A percentile compares a stretch with the other conserved stretches of the same genome.
Evolutionary conservation across 2,329 filamentous ascomycete genomes (phyloP).

Genomic region (Epichloe sibirici): DNA sequence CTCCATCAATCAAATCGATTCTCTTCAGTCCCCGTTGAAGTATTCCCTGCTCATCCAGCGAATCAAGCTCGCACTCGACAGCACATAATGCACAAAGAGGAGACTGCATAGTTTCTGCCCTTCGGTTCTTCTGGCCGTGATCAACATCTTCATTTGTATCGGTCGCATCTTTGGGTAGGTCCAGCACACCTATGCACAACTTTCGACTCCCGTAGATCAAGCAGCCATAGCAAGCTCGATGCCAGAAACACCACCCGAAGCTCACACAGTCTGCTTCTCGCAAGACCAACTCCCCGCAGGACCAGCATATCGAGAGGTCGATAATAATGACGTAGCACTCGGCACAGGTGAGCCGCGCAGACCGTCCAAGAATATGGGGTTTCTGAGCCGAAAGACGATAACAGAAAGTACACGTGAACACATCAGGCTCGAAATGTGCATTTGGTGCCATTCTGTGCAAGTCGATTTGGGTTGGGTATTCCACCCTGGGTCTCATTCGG

Average conservation of each 20-base stretch:
- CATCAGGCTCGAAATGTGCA: neutral
- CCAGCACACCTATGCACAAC: conserved; percentile 22
- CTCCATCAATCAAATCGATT: conserved; percentile 32
- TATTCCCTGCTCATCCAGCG: conserved; percentile 17
- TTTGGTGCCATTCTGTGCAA: neutral
- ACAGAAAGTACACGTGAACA: conserved; percentile 46
- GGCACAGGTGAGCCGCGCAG: conserved; percentile 35
- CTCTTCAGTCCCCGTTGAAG: conserved; percentile 30
- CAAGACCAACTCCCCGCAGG: conserved; percentile 41
- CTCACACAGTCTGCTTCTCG: conserved; percentile 43
- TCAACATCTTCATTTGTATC: conserved; percentile 4
- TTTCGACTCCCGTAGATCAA: conserved; percentile 35
- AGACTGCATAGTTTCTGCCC: conserved; percentile 31
- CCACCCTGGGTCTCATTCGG: neutral
- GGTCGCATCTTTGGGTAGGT: conserved; percentile 23
- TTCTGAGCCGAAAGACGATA: conserved; percentile 27
- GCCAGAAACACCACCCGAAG: conserved; percentile 51
- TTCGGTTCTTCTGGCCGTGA: conserved; percentile 6
- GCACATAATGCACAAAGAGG: conserved; percentile 39
- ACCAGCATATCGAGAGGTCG: conserved; percentile 44
- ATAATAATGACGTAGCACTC: conserved; percentile 35
- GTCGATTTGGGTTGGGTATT: neutral
- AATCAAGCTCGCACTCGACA: conserved; percentile 27
- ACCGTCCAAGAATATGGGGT: conserved; percentile 31
- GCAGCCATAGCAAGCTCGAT: conserved; percentile 43